phyloP scores from a whole-genome alignment of 208 protist species.

The Trypanosoma grayi region DNA sequence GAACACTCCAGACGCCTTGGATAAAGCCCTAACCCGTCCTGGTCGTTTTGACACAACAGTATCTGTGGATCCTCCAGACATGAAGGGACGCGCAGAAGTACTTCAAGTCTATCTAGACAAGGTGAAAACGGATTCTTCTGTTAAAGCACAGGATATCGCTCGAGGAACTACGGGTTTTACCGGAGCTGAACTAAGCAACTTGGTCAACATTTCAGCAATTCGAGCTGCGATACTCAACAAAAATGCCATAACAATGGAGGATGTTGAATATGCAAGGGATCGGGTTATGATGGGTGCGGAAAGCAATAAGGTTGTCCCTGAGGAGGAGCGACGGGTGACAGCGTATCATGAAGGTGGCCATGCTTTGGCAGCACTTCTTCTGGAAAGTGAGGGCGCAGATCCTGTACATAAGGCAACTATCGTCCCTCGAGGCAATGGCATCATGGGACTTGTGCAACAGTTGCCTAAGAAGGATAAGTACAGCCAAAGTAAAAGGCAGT shows the following conservation, averaged over 20 bases:
- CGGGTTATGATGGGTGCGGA: conserved; percentile 91
- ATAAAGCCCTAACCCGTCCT: conserved; percentile 92
- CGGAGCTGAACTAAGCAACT: conserved; percentile 90
- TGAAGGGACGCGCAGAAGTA: conserved; percentile 88
- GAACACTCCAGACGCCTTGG: conserved; percentile 96
- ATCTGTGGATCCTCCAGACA: conserved; percentile 87
- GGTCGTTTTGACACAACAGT: conserved; percentile 89
- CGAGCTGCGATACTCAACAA: conserved; percentile 84
- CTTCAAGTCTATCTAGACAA: conserved; percentile 87
- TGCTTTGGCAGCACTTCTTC: conserved; percentile 80
- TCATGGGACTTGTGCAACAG: conserved; percentile 92
- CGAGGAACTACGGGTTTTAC: conserved; percentile 89
- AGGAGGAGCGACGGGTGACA: conserved; percentile 84
- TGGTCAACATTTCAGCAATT: conserved; percentile 93
- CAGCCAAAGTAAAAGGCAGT: conserved; percentile 84
- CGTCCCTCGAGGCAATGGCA: conserved; percentile 85
- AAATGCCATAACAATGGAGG: conserved; percentile 60
- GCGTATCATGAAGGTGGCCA: conserved; percentile 90
- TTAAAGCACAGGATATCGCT: conserved; percentile 81
- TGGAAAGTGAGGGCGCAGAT: conserved; percentile 71
- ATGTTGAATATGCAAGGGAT: conserved; percentile 92
- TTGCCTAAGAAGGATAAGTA: conserved; percentile 85
- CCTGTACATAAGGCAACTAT: conserved; percentile 93
- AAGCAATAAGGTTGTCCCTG: conserved; percentile 80
- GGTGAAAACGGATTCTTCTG: conserved; percentile 60